phyloP scores from a whole-genome alignment of 1,284 basidiomycete genomes.

The Tranzscheliella williamsii region DNA sequence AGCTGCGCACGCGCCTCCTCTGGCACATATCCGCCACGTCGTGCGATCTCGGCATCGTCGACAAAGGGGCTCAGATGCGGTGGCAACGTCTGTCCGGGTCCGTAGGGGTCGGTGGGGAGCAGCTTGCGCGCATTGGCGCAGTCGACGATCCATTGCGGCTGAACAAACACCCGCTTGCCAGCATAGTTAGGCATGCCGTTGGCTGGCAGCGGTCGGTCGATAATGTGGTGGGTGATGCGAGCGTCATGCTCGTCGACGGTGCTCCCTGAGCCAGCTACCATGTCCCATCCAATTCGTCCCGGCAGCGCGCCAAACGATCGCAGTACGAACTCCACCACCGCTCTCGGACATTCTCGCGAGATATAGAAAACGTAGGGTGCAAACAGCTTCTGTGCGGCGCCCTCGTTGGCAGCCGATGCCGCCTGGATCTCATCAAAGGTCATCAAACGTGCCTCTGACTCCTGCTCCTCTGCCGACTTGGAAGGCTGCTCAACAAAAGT shows the following conservation, averaged over 20 bases:
- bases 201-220: constrained; percentile 75
- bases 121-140: constrained; percentile 86
- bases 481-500: constrained; percentile 64
- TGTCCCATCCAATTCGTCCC: constrained; percentile 78
- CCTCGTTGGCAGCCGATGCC: constrained; percentile 32
- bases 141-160: constrained; percentile 98
- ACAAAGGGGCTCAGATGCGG: constrained; percentile 97
- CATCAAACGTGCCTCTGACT: constrained; percentile 66
- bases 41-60: constrained; percentile 68
- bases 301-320: constrained; percentile 77
- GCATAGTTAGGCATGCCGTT: constrained; percentile 43
- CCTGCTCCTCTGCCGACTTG: constrained; percentile 65
- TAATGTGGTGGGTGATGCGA: constrained; percentile 91
- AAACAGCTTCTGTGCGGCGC: constrained; percentile 67
- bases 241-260: constrained; percentile 69
- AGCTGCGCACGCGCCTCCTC: constrained; percentile 61
- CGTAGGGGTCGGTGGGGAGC: constrained; percentile 82
- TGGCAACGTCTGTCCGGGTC: constrained; percentile 82
- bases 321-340: constrained; percentile 92
- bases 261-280: constrained; percentile 80
- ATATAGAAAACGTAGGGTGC: constrained; percentile 88
- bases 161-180: constrained; percentile 78
- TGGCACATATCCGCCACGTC: constrained; percentile 63
- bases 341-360: constrained; percentile 87
- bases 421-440: constrained; percentile 71